These are phyloP conservation scores for Spiraea crenata DNA, from an alignment of 331 rosid genomes.

Conservation along the genomic window DNA sequence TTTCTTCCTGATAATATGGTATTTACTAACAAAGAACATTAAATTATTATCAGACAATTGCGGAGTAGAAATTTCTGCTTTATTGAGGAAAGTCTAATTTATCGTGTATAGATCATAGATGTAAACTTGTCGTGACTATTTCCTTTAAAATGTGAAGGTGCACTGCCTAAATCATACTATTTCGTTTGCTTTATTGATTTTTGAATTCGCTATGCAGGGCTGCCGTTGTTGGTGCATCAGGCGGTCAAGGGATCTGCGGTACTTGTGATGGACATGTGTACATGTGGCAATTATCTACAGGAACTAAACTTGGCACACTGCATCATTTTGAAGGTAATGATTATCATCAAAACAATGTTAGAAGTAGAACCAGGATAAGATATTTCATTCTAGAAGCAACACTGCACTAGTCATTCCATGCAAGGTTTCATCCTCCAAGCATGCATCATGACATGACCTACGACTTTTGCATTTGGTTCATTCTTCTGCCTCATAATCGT, in stretches of 20 bases:
- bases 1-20: no score
- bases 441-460: not conserved
- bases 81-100: not conserved
- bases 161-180: not conserved
- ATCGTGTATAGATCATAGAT: no score
- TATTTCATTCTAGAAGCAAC: not conserved
- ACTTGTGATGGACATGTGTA: slow-evolving; percentile 63
- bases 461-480: no score
- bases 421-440: not conserved
- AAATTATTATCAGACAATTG: no score
- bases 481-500: not conserved
- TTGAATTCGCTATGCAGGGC: slow-evolving; percentile 41
- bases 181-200: not conserved
- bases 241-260: slow-evolving; percentile 64
- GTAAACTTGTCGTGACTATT: not conserved
- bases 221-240: slow-evolving; percentile 57
- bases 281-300: slow-evolving; percentile 70
- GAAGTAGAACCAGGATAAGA: not conserved
- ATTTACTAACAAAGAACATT: no score
- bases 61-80: not conserved
- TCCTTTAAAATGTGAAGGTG: not conserved
- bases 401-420: not conserved
- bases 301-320: slow-evolving; percentile 55
- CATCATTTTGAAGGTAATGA: slow-evolving; percentile 66
- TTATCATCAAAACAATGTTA: not conserved